phyloP scores from a whole-genome alignment of 176 grass and related monocot species.

The Eleusine indica region DNA sequence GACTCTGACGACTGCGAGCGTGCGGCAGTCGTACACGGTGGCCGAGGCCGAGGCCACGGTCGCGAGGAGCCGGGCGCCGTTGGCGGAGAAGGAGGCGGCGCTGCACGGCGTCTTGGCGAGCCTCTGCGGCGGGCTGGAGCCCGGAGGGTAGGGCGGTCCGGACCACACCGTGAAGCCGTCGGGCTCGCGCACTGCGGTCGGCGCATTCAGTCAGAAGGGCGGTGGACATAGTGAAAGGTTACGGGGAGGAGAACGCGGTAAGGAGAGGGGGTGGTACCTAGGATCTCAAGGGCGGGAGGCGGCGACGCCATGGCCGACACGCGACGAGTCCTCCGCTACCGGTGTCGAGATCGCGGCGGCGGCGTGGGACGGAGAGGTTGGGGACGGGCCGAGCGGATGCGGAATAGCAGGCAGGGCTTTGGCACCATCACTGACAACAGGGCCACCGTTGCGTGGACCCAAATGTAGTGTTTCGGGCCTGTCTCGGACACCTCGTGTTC shows the following conservation, averaged over 20 bases:
- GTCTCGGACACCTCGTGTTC: not conserved
- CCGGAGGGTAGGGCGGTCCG: conserved; percentile 65
- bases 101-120: conserved; percentile 60
- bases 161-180: conserved; percentile 85
- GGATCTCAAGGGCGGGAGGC: conserved; percentile 50
- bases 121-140: conserved; percentile 59
- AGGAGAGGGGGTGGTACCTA: conserved; percentile 45
- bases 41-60: conserved; percentile 53
- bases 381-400: conserved; percentile 33
- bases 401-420: not conserved
- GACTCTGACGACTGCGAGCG: conserved; percentile 54
- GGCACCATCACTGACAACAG: conserved; percentile 9
- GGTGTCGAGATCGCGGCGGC: conserved; percentile 33
- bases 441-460: not conserved
- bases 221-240: not conserved
- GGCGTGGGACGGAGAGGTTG: conserved; percentile 39
- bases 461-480: not conserved
- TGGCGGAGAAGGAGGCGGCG: conserved; percentile 60
- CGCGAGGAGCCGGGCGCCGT: conserved; percentile 74
- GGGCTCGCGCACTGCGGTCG: conserved; percentile 70
- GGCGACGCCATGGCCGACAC: conserved; percentile 39
- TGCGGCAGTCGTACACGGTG: conserved; percentile 66
- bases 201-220: conserved; percentile 35
- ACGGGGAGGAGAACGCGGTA: not conserved
- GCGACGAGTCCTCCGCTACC: conserved; percentile 11